These are phyloP conservation scores for Mayamaea pseudoterrestris DNA, from an alignment of 108 stramenopile genomes.

Conservation along the genomic window DNA sequence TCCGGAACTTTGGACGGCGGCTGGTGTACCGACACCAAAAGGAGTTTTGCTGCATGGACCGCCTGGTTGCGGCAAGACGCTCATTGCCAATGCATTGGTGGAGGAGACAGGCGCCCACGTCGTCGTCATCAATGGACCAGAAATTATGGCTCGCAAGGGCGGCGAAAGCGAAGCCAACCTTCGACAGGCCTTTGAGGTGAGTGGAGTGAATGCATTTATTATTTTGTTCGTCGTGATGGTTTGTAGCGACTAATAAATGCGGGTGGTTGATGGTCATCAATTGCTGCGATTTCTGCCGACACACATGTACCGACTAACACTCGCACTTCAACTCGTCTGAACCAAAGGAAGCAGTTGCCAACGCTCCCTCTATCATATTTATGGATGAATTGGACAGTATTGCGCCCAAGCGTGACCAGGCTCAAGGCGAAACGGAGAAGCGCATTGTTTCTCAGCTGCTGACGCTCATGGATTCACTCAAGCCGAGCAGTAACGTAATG, in stretches of 20 bases:
- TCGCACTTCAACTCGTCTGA: no score
- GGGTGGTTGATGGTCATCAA: no score
- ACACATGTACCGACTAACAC: no score
- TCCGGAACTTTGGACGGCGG: conserved; percentile 90
- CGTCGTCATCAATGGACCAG: conserved; percentile 95
- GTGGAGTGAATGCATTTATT: no score
- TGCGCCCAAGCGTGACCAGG: conserved; percentile 96
- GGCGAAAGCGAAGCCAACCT: conserved; percentile 96
- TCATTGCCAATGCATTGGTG: conserved; percentile 91
- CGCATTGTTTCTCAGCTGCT: conserved; percentile 95
- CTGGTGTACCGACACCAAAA: conserved; percentile 93
- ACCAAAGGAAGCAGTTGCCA: conserved; percentile 63
- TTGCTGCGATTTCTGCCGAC: no score
- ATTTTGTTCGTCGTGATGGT: no score
- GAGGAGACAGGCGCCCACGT: conserved; percentile 94
- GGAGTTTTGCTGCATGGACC: conserved; percentile 96
- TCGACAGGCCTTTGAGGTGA: conserved; percentile 93
- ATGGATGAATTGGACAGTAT: conserved; percentile 99
- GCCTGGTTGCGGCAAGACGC: conserved; percentile 96
- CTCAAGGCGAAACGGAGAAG: conserved; percentile 89
- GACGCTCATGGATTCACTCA: conserved; percentile 97
- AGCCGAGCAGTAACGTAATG: conserved; percentile 87
- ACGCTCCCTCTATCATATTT: conserved; percentile 93
- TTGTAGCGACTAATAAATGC: no score
- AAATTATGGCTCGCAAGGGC: conserved; percentile 92